phyloP scores from a whole-genome alignment of 768 basidiomycete species.

The Leccinum pellstonianum region DNA sequence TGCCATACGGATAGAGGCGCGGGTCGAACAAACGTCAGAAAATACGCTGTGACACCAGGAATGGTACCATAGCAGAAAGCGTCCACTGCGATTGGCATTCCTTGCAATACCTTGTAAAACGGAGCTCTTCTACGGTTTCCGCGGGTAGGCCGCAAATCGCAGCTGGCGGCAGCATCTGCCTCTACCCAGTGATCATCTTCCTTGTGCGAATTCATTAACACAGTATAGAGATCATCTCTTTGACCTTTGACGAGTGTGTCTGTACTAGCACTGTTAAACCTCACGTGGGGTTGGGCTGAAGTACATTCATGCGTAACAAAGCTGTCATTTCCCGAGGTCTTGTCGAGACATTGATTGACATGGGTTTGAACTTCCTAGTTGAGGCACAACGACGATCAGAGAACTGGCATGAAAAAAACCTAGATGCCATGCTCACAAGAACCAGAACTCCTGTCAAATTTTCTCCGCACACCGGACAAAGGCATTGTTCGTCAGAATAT shows the following conservation, averaged over 20 bases:
- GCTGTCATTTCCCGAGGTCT: conserved; percentile 14
- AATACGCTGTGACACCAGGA: conserved; percentile 86
- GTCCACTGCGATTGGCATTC: conserved; percentile 98
- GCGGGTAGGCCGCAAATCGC: conserved; percentile 45
- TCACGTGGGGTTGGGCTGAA: background rate
- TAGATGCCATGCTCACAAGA: conserved; percentile 29
- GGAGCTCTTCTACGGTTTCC: conserved; percentile 73
- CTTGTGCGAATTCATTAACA: conserved; percentile 86
- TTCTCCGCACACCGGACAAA: conserved; percentile 30
- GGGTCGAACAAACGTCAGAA: conserved; percentile 63
- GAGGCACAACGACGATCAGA: conserved; percentile 7
- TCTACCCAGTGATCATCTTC: conserved; percentile 87
- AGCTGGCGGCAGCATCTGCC: conserved; percentile 54
- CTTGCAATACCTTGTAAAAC: conserved; percentile 93
- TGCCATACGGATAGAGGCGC: background rate
- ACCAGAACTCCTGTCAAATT: conserved; percentile 8
- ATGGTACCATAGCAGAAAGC: conserved; percentile 94
- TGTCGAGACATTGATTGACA: conserved; percentile 57
- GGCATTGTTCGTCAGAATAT: background rate
- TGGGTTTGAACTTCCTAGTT: conserved; percentile 50
- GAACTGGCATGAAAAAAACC: conserved; percentile 10
- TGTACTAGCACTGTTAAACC: background rate
- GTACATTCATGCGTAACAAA: background rate
- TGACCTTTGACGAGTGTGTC: background rate
- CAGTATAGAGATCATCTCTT: conserved; percentile 56